Base-by-base conservation (phyloP, 2,329 filamentous ascomycete genomes). In the Parasarocladium wereldwijsianum region DNA sequence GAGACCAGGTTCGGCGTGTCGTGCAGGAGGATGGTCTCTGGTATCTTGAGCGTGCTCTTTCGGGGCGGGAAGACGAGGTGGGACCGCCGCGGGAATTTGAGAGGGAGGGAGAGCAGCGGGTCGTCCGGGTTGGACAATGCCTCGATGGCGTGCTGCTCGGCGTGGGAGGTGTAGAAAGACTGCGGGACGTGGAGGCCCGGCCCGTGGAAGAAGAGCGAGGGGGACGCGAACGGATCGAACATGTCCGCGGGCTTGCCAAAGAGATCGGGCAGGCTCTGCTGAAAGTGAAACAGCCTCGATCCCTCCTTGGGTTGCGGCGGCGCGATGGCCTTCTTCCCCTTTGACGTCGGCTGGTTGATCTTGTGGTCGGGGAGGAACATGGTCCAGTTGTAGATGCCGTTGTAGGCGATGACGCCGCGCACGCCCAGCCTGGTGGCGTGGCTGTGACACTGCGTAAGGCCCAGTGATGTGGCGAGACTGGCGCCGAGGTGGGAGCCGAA, bases 381-480 rank as follows among this genome's bases (percentile, higher is more conserved):
- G 33, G 68, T 70, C 72, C 71, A 76, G 50, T 76, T 65, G 50
- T 71, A 76, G 34, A 76, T 58, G 24, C 69, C 71, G 38, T 76
- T 70, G 46, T 64, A 64, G 6, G 62, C 59, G 11, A 70, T 50
- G 18, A 73, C 46, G 6, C 70, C 70, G 8, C 64, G 57, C 24
- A 76, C 53, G 22, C 53, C 55, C 41, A 67, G 56, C 18, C 41
- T 48, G n/a, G n/a, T n/a, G 10, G 49, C 41, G 32, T 62, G 51
- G 2, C 50, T 39, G 25, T 58, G 53, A 2, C 60, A 51, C 43
- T 75, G 68, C 2, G 69, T 76, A 24, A 77, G 47, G 7, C 70
- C 62, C 3, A 76, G 52, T 2, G 66, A 62, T 10, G 62, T 52
- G 17, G 68, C 72, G 6, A 77, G 52, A 10, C 62, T 57, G 20